Evolutionary conservation across 2,329 filamentous ascomycete species (phyloP).

Genomic region (Ophiostoma sp.): DNA sequence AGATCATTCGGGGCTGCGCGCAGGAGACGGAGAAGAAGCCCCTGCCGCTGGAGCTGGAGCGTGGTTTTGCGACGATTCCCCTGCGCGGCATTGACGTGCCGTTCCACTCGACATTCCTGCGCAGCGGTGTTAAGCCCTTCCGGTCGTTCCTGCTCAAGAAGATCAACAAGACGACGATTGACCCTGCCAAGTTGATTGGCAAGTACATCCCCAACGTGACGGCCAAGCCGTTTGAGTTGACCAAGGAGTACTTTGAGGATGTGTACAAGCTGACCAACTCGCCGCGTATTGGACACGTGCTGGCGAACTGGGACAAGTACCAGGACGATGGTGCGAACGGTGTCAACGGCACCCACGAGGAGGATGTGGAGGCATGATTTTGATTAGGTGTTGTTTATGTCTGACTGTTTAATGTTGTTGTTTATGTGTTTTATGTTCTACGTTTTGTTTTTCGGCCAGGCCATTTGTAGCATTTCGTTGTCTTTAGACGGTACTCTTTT

Average conservation of each 20-base stretch:
- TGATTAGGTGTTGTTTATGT: neutral
- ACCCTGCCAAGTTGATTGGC: constrained; percentile 90
- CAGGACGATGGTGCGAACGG: constrained; percentile 44
- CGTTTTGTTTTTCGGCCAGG: neutral
- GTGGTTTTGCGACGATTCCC: constrained; percentile 94
- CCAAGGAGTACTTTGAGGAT: constrained; percentile 99
- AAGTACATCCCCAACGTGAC: constrained; percentile 99
- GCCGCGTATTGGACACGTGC: constrained; percentile 67
- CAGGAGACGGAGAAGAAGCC: constrained; percentile 86
- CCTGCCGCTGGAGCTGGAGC: constrained; percentile 79
- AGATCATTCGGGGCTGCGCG: constrained; percentile 86
- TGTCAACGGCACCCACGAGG: constrained; percentile 24
- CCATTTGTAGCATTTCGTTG: neutral
- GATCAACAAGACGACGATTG: constrained; percentile 98
- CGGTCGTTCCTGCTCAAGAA: constrained; percentile 97
- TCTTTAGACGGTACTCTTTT: neutral
- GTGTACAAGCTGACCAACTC: constrained; percentile 91
- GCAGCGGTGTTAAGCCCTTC: constrained; percentile 98
- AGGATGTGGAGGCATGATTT: neutral
- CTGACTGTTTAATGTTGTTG: constrained; percentile 1
- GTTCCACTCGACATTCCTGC: constrained; percentile 97
- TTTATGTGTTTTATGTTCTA: neutral
- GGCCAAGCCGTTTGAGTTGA: constrained; percentile 88
- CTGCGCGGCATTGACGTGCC: constrained; percentile 96
- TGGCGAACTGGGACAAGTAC: constrained; percentile 84